These are phyloP conservation scores for Salix suchowensis DNA, from an alignment of 345 rosid genomes.

Conservation along the genomic window DNA sequence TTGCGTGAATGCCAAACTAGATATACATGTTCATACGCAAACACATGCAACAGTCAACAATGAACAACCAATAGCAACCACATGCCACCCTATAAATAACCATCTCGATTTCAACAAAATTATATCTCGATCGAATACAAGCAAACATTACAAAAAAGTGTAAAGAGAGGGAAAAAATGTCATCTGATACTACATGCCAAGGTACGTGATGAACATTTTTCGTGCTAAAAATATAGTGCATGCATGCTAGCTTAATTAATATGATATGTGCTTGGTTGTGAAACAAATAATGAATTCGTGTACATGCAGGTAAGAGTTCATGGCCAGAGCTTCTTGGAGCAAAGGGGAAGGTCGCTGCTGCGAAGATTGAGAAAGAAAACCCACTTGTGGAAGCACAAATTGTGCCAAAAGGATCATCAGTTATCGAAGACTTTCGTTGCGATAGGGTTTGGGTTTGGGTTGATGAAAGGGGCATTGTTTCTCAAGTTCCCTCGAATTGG, in stretches of 20 bases:
- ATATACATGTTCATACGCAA: background rate
- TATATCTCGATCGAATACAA: background rate
- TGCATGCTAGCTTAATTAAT: too few relatives aligned
- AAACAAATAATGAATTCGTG: background rate
- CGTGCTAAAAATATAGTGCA: background rate
- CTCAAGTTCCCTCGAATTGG: background rate
- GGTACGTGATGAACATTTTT: background rate
- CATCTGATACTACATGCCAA: background rate
- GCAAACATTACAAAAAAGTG: background rate
- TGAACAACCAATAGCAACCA: background rate
- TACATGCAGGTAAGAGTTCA: slow-evolving; percentile 12
- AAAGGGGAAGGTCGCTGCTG: background rate
- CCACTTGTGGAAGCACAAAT: background rate
- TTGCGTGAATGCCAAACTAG: background rate
- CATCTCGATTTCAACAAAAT: background rate
- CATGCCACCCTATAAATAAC: background rate
- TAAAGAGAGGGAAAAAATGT: background rate
- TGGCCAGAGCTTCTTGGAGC: slow-evolving; percentile 23
- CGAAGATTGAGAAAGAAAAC: slow-evolving; percentile 19
- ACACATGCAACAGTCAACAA: background rate
- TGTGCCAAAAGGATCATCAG: background rate
- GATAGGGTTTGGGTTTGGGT: slow-evolving; percentile 22
- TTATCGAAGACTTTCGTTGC: background rate
- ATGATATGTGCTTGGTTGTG: background rate
- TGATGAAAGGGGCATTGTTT: slow-evolving; percentile 1